A percentile compares a stretch with the other conserved stretches of the same genome.
Conservation (phyloP, 805 yeast genomes). For the Pichia eremophila region DNA sequence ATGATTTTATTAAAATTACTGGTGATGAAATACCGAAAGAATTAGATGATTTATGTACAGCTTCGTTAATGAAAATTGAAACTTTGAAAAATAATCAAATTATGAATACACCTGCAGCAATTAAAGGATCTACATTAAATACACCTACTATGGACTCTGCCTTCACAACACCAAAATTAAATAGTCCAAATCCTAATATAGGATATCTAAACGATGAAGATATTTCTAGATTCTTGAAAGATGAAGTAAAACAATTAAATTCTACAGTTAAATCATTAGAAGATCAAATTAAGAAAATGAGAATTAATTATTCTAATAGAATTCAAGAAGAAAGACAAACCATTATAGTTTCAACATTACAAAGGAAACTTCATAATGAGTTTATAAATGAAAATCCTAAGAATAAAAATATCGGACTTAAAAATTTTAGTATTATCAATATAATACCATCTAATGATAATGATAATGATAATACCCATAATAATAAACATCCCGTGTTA, state of each 20-base stretch:
- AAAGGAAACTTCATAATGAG: slow-evolving; percentile 10
- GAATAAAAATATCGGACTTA: background rate
- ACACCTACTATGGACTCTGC: background rate
- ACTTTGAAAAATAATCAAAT: background rate
- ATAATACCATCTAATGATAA: background rate
- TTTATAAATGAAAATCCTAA: slow-evolving; percentile 4
- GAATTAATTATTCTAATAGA: slow-evolving; percentile 15
- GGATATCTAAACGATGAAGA: slow-evolving; percentile 20
- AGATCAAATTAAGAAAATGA: slow-evolving; percentile 15
- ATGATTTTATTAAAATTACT: background rate
- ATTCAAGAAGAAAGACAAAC: slow-evolving; percentile 19
- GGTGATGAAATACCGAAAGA: slow-evolving; percentile 3
- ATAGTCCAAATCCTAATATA: slow-evolving; percentile 6
- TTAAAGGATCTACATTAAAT: background rate
- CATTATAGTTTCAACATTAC: slow-evolving; percentile 11
- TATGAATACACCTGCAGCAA: background rate
- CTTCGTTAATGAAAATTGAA: background rate
- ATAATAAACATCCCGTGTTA: too few relatives aligned
- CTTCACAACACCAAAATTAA: background rate
- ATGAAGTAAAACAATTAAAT: slow-evolving; percentile 21
- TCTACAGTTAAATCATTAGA: slow-evolving; percentile 15
- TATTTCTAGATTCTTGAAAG: slow-evolving; percentile 20
- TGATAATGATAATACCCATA: too few relatives aligned
- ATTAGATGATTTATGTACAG: slow-evolving; percentile 2
- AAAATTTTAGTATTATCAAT: slow-evolving; percentile 1